Conservation (phyloP, 306 rosid species). For the Cicer yamashitae region DNA sequence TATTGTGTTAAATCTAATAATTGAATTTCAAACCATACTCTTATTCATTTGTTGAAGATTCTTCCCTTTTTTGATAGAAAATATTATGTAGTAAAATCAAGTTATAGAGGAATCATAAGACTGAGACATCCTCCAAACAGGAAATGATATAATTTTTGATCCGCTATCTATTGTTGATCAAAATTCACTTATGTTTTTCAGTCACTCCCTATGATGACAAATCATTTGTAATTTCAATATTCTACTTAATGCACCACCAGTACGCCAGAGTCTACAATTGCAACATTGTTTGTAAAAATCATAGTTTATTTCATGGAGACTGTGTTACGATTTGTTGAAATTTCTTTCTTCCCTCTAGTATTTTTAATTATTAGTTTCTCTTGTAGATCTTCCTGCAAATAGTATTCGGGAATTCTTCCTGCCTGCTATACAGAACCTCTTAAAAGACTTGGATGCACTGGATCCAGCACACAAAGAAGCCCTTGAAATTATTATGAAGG, state of each 20-base stretch:
- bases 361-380: slow-evolving; percentile 37
- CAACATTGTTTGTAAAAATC: slow-evolving; percentile 22
- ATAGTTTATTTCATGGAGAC: slow-evolving; percentile 27
- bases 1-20: slow-evolving; percentile 8
- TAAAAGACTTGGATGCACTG: slow-evolving; percentile 76
- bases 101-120: not conserved
- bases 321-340: not conserved
- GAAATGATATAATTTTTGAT: not conserved
- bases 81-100: not conserved
- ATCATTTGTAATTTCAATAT: slow-evolving; percentile 26
- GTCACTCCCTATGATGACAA: slow-evolving; percentile 2
- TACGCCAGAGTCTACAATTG: slow-evolving; percentile 21
- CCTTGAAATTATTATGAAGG: slow-evolving; percentile 93
- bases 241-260: slow-evolving; percentile 5
- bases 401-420: slow-evolving; percentile 78
- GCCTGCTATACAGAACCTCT: slow-evolving; percentile 85
- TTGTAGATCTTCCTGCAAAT: slow-evolving; percentile 74
- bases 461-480: slow-evolving; percentile 99
- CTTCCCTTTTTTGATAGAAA: not conserved
- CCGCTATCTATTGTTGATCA: not conserved
- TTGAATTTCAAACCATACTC: slow-evolving; percentile 6
- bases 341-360: slow-evolving; percentile 10
- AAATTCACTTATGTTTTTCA: slow-evolving; percentile 3
- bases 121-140: slow-evolving; percentile 1
- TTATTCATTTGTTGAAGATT: slow-evolving; percentile 20